Conservation (phyloP, 345 rosid genomes). For the Anastatica hierochuntica region DNA sequence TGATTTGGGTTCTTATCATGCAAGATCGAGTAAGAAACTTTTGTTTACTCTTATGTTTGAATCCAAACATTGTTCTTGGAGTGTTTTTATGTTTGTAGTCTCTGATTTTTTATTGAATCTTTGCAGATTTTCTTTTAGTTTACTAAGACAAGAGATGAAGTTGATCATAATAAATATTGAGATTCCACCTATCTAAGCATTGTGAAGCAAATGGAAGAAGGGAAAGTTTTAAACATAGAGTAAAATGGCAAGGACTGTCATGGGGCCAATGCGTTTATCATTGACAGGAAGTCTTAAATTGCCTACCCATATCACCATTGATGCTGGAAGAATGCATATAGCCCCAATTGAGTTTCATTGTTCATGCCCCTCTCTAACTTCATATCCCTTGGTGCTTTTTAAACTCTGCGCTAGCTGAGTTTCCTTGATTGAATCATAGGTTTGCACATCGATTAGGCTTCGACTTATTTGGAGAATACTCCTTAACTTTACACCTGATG, state of each 20-base stretch:
- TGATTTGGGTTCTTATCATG: too few species aligned
- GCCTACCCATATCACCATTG: slow-evolving; percentile 92
- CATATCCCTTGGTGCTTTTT: not conserved
- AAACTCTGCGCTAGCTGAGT: too few species aligned
- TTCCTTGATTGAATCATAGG: not conserved
- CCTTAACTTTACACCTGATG: too few species aligned
- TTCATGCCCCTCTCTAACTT: not conserved
- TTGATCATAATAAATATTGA: slow-evolving; percentile 77
- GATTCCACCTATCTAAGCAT: slow-evolving; percentile 59
- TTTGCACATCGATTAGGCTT: too few species aligned
- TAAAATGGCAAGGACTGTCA: slow-evolving; percentile 35
- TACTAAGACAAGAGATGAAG: slow-evolving; percentile 92
- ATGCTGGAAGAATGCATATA: slow-evolving; percentile 98
- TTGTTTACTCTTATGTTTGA: too few species aligned
- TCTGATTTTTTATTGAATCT: too few species aligned
- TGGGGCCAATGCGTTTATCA: not conserved
- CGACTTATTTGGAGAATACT: too few species aligned
- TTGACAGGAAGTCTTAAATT: slow-evolving; percentile 72
- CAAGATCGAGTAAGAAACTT: too few species aligned
- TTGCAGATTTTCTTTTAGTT: slow-evolving; percentile 81
- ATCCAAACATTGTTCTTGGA: too few species aligned
- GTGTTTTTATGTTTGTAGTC: too few species aligned
- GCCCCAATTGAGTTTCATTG: slow-evolving; percentile 79
- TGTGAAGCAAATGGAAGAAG: slow-evolving; percentile 48
- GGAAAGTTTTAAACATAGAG: slow-evolving; percentile 46